Base-by-base conservation (phyloP, 345 rosid species). In the Diplotaxis tenuifolia region DNA sequence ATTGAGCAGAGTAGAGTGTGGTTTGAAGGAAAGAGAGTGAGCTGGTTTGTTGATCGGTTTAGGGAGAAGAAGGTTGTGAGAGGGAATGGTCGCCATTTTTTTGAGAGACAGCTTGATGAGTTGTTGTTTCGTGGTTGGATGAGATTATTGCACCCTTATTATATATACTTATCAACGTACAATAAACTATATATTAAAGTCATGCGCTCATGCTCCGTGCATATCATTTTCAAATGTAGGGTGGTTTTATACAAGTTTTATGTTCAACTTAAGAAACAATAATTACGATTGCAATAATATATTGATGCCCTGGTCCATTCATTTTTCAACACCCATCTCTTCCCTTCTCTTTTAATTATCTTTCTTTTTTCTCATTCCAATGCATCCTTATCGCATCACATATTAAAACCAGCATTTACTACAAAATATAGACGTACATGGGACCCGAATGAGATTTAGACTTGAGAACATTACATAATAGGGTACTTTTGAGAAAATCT, bases 31-130 rank as follows among this genome's bases (percentile, higher is more conserved):
- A 74, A 69, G 9, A 77, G 57, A 63, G 23, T 31, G 47, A 52
- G 69, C 45, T 62, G 20, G 16, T 34, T 59, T 61, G 29, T 59
- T 74, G 67, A 11, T 49, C 5, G 23, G 9, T 9, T 62, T 50
- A 34, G 55, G 65, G 23, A 66, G 74, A 60, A 83, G 81, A 55
- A 78, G 65, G 3, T 80, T 32, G 70, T 65, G 38, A 25, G 84
- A 75, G 1, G 80, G 65, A 78, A 78, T 67, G 58, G 76, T 23
- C 18, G 87, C 84, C 89, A 85, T 87, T 45, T 50, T 64, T 56
- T 64, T 65, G 76, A 65, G 27, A 70, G 79, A 47, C 20, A 6
- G n/a, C n/a, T n/a, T 63, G 71, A 45, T 54, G 71, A 40, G 28
- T 40, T 61, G 58, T 53, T 21, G 21, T 21, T 53, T n/a, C 25